These are phyloP conservation scores for Scheffersomyces stambukii DNA, from an alignment of 1,139 yeast species.

Conservation along the genomic window DNA sequence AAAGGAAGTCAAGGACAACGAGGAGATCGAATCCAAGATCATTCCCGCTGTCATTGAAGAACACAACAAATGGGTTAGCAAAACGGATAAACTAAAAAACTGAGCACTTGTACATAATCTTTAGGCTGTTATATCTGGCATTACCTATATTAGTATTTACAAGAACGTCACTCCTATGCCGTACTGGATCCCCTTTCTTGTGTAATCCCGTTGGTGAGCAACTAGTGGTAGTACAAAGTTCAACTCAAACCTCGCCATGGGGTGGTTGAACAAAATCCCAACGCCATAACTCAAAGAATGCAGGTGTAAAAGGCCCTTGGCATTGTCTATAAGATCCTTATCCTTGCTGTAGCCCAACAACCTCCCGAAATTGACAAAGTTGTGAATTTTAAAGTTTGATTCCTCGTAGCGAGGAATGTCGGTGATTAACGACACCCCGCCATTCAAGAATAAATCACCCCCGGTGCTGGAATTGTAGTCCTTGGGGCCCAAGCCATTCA, in stretches of 20 bases:
- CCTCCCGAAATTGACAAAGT: slow-evolving; percentile 72
- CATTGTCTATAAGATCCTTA: slow-evolving; percentile 13
- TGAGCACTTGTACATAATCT: neutral
- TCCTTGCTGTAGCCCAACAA: slow-evolving; percentile 43
- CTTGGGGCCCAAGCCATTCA: slow-evolving; percentile 86
- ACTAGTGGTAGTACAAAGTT: slow-evolving; percentile 78
- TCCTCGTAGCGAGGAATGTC: slow-evolving; percentile 58
- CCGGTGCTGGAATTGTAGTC: slow-evolving; percentile 61
- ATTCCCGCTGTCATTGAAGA: slow-evolving; percentile 67
- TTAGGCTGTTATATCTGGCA: neutral
- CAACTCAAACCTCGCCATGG: slow-evolving; percentile 87
- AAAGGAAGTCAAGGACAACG: slow-evolving; percentile 30
- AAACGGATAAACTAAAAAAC: slow-evolving; percentile 4
- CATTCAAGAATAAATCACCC: slow-evolving; percentile 70
- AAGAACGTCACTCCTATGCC: slow-evolving; percentile 87
- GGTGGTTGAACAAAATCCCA: slow-evolving; percentile 80
- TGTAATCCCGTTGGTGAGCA: slow-evolving; percentile 58
- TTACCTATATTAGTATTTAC: slow-evolving; percentile 24
- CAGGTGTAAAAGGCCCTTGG: slow-evolving; percentile 24
- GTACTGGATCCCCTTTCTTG: slow-evolving; percentile 85
- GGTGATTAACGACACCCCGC: slow-evolving; percentile 67
- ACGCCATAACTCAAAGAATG: slow-evolving; percentile 60
- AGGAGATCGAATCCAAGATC: slow-evolving; percentile 72
- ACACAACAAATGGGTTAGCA: slow-evolving; percentile 59
- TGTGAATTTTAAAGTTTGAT: slow-evolving; percentile 65